phyloP scores from a whole-genome alignment of 192 early-diverging fungal genomes.

The Dissophora ornata region DNA sequence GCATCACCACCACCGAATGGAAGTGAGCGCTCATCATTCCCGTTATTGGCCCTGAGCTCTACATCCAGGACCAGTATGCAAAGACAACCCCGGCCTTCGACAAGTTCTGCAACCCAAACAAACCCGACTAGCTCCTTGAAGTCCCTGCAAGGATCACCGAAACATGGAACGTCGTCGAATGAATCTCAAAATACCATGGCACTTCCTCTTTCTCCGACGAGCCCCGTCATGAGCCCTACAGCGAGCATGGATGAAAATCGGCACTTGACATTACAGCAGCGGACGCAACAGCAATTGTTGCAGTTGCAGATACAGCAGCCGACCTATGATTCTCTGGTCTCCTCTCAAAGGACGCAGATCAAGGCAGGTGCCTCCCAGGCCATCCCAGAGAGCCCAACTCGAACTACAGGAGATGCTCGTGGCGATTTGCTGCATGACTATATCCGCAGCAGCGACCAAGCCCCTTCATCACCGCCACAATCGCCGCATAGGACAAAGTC shows the following conservation, averaged over 20 bases:
- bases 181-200: neutral
- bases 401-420: neutral
- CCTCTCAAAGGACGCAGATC: constrained; percentile 7
- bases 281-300: constrained; percentile 31
- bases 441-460: neutral
- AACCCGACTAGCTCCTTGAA: constrained; percentile 10
- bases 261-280: constrained; percentile 3
- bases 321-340: neutral
- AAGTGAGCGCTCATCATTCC: constrained; percentile 26
- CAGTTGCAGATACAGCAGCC: constrained; percentile 14
- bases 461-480: constrained; percentile 2
- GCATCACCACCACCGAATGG: constrained; percentile 3
- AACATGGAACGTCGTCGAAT: constrained; percentile 19
- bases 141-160: constrained; percentile 18
- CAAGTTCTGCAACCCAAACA: constrained; percentile 24
- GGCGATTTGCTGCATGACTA: constrained; percentile 12
- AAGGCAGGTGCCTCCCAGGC: constrained; percentile 9
- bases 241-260: neutral
- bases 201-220: constrained; percentile 14
- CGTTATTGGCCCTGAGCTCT: constrained; percentile 27
- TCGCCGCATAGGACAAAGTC: neutral
- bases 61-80: constrained; percentile 20
- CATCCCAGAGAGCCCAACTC: constrained; percentile 1
- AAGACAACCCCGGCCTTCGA: constrained; percentile 16
- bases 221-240: constrained; percentile 14